A percentile compares a stretch with the other conserved stretches of the same genome.
Conservation (phyloP, 2,329 filamentous ascomycete genomes). For the Neocucurbitaria cava region DNA sequence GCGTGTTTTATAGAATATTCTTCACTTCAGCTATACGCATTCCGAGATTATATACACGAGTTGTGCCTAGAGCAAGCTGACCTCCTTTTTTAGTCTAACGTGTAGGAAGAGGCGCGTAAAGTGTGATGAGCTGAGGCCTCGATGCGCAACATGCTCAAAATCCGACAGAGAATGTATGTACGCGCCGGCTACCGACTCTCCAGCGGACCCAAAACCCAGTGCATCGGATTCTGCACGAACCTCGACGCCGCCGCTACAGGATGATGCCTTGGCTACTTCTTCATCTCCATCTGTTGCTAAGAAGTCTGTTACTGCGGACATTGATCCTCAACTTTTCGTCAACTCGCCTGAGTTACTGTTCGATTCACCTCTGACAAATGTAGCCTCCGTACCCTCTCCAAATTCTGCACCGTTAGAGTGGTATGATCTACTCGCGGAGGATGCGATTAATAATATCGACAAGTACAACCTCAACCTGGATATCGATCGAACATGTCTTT, state of each 20-base stretch:
- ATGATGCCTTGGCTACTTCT: conserved; percentile 8
- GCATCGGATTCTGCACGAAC: conserved; percentile 16
- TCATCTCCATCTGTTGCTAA: conserved; percentile 25
- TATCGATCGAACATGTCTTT: conserved; percentile 33
- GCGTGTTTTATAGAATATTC: neutral
- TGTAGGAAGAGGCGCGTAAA: conserved; percentile 59
- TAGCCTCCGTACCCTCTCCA: conserved; percentile 47
- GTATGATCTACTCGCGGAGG: conserved; percentile 57
- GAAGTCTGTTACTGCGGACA: conserved; percentile 26
- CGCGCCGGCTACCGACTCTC: conserved; percentile 22
- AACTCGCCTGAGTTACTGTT: conserved; percentile 42
- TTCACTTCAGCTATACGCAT: neutral
- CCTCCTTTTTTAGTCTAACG: conserved; percentile 42
- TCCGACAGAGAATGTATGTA: conserved; percentile 54
- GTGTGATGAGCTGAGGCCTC: conserved; percentile 57
- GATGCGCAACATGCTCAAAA: conserved; percentile 55
- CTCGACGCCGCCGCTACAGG: conserved; percentile 22
- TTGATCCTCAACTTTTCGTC: conserved; percentile 25
- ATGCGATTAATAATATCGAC: conserved; percentile 49
- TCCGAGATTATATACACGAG: neutral
- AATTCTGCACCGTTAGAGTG: conserved; percentile 57
- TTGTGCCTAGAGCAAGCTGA: neutral
- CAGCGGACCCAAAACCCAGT: conserved; percentile 10
- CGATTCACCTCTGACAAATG: conserved; percentile 38
- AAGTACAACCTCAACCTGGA: conserved; percentile 44